A percentile compares a stretch with the other conserved stretches of the same genome.
Evolutionary conservation across 1,139 yeast species (phyloP).

Genomic region (Pichiaceae sp.): DNA sequence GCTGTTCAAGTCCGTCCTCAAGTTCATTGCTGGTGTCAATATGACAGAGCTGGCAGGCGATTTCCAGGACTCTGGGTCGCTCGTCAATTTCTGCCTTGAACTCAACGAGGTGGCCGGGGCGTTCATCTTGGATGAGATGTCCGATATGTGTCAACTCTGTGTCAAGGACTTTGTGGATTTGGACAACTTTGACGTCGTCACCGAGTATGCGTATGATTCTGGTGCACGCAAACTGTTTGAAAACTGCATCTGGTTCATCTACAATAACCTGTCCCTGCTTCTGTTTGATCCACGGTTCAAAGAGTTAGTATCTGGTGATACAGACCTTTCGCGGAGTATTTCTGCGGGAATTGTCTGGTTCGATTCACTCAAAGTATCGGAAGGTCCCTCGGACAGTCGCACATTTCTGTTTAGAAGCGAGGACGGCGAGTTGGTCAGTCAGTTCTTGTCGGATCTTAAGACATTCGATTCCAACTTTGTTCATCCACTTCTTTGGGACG

Average conservation of each 20-base stretch:
- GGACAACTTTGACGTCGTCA: conserved; percentile 52
- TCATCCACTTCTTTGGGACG: conserved; percentile 26
- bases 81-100: conserved; percentile 49
- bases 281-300: conserved; percentile 37
- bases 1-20: conserved; percentile 40
- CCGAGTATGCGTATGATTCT: conserved; percentile 45
- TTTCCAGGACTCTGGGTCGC: conserved; percentile 28
- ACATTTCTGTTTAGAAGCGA: conserved; percentile 18
- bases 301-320: conserved; percentile 9
- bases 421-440: conserved; percentile 21
- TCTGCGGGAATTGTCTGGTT: conserved; percentile 21
- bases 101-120: conserved; percentile 59
- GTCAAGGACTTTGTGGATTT: conserved; percentile 49
- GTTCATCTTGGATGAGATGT: conserved; percentile 49
- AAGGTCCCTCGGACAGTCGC: conserved; percentile 1
- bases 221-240: conserved; percentile 48
- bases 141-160: conserved; percentile 54
- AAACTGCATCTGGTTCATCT: conserved; percentile 62
- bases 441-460: conserved; percentile 28
- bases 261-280: conserved; percentile 55
- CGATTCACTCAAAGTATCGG: conserved; percentile 12
- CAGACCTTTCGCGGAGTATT: conserved; percentile 12
- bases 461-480: conserved; percentile 44
- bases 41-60: conserved; percentile 33
- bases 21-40: conserved; percentile 51